Conservation (phyloP, 2,329 filamentous ascomycete species). For the Aspergillus chevalieri region DNA sequence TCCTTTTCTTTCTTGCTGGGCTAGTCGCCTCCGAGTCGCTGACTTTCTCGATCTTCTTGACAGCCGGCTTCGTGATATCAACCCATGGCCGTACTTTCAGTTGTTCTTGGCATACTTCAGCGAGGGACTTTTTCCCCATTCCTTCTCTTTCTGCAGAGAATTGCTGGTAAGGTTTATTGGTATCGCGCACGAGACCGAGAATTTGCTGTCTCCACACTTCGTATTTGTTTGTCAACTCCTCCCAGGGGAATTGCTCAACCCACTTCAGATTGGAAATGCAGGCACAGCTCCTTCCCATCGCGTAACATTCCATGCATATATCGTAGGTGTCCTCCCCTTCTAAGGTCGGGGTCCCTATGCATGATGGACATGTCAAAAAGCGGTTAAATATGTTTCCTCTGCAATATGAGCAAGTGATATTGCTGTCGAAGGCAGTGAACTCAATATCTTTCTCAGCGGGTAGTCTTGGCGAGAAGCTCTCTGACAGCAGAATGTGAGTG, state of each 20-base stretch:
- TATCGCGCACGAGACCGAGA: conserved; percentile 63
- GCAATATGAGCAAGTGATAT: conserved; percentile 93
- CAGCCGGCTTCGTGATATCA: conserved; percentile 62
- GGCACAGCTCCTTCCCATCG: conserved; percentile 89
- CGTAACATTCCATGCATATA: conserved; percentile 96
- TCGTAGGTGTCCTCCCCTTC: conserved; percentile 85
- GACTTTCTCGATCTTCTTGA: conserved; percentile 25
- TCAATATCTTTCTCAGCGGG: conserved; percentile 65
- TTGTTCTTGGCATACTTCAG: conserved; percentile 91
- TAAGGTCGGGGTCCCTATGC: conserved; percentile 59
- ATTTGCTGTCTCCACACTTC: conserved; percentile 77
- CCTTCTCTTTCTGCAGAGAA: conserved; percentile 64
- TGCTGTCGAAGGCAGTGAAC: conserved; percentile 75
- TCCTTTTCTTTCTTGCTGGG: conserved; percentile 58
- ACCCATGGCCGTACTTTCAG: conserved; percentile 72
- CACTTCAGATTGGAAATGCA: conserved; percentile 81
- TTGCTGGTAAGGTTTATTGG: conserved; percentile 53
- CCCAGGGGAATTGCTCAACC: conserved; percentile 91
- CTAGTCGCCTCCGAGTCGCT: conserved; percentile 54
- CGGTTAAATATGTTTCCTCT: conserved; percentile 95
- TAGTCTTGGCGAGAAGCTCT: conserved; percentile 67
- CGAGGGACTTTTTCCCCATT: conserved; percentile 69
- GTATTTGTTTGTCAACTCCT: conserved; percentile 68
- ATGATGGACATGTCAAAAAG: conserved; percentile 86
- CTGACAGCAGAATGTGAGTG: conserved; percentile 71